phyloP scores from a whole-genome alignment of 768 basidiomycete species.

The Boletus subcaerulescens region DNA sequence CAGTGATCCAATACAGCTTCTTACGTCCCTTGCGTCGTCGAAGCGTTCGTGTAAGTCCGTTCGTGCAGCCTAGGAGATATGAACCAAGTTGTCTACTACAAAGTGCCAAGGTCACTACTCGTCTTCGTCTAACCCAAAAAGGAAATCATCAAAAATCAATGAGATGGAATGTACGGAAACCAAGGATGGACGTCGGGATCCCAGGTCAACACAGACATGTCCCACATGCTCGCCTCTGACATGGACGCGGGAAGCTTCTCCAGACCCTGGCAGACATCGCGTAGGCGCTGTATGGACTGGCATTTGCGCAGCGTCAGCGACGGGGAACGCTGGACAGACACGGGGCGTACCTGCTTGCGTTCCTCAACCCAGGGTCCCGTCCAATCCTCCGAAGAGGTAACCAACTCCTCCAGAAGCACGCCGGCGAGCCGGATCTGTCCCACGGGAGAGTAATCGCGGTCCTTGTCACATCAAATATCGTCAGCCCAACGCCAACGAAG shows the following conservation, averaged over 20 bases:
- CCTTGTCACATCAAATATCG: slow-evolving; percentile 23
- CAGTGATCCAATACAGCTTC: too few relatives aligned
- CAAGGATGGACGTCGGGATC: slow-evolving; percentile 47
- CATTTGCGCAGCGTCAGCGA: not conserved
- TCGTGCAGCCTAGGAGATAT: too few relatives aligned
- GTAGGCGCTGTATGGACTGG: slow-evolving; percentile 42
- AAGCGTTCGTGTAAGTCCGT: too few relatives aligned
- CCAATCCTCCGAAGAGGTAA: slow-evolving; percentile 35
- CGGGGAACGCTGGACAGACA: not conserved
- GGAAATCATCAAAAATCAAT: not conserved
- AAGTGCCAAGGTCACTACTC: too few relatives aligned
- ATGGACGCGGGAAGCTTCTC: slow-evolving; percentile 36
- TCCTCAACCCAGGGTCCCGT: slow-evolving; percentile 48
- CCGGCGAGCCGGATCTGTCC: slow-evolving; percentile 45
- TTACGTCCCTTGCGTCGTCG: too few relatives aligned
- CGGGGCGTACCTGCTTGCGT: slow-evolving; percentile 39
- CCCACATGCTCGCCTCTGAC: slow-evolving; percentile 35
- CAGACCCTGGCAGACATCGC: slow-evolving; percentile 38
- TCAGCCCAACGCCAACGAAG: not conserved
- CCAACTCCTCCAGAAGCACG: slow-evolving; percentile 35
- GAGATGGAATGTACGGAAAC: slow-evolving; percentile 41
- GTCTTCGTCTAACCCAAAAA: not conserved
- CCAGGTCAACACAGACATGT: slow-evolving; percentile 44
- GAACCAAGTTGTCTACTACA: too few relatives aligned
- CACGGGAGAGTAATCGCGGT: slow-evolving; percentile 39